Percentiles rank a stretch among this genome's conserved stretches.
phyloP scores from a whole-genome alignment of 768 basidiomycete species.

The Xerocomus potaroensis region DNA sequence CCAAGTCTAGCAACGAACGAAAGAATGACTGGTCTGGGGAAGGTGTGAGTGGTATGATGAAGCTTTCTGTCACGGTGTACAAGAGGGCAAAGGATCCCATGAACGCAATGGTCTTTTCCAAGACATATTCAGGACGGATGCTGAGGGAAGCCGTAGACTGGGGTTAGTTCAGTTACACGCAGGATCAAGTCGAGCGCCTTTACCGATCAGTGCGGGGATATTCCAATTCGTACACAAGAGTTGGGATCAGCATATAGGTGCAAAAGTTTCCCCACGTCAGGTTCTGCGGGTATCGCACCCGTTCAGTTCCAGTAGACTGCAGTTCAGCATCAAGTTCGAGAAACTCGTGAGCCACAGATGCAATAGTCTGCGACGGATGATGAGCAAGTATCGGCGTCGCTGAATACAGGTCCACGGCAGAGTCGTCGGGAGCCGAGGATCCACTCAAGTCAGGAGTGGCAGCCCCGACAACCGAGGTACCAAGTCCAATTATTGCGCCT shows the following conservation, averaged over 20 bases:
- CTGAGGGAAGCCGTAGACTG: conserved; percentile 12
- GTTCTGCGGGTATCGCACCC: conserved; percentile 80
- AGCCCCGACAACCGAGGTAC: background rate
- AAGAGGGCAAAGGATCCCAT: conserved; percentile 96
- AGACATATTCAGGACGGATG: conserved; percentile 46
- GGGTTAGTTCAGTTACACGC: background rate
- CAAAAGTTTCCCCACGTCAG: conserved; percentile 78
- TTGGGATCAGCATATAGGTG: conserved; percentile 84
- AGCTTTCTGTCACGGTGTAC: conserved; percentile 89
- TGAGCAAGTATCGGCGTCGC: conserved; percentile 40
- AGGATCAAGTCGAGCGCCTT: conserved; percentile 19
- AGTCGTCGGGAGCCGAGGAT: conserved; percentile 1
- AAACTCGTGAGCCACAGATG: conserved; percentile 69
- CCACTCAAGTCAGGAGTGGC: conserved; percentile 1
- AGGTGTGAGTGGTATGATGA: conserved; percentile 83
- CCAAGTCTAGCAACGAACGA: conserved; percentile 76
- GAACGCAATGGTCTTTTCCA: conserved; percentile 72
- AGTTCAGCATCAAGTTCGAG: conserved; percentile 76
- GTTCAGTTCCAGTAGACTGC: conserved; percentile 60
- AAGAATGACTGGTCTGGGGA: conserved; percentile 66
- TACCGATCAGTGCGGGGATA: conserved; percentile 88
- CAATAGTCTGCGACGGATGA: conserved; percentile 63
- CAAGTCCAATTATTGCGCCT: conserved; percentile 3
- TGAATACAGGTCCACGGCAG: conserved; percentile 9
- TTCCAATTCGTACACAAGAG: conserved; percentile 93